phyloP scores from a whole-genome alignment of 768 basidiomycete species.

The Infundibulicybe gibba region DNA sequence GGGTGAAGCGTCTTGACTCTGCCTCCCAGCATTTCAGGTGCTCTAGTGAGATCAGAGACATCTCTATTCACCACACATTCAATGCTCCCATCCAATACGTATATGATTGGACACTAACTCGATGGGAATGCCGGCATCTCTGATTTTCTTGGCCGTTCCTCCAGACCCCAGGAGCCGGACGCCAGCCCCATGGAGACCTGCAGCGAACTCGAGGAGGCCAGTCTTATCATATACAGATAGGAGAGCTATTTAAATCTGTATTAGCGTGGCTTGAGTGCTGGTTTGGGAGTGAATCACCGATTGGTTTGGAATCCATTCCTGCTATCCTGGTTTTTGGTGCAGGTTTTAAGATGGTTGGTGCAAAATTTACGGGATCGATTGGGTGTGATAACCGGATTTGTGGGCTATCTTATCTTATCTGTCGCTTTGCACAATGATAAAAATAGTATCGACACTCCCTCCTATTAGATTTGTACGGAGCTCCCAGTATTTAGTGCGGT shows the following conservation, averaged over 20 bases:
- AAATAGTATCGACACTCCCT: too few relatives aligned
- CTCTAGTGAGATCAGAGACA: constrained; percentile 95
- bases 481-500: too few relatives aligned
- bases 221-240: constrained; percentile 97
- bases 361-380: too few relatives aligned
- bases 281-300: too few relatives aligned
- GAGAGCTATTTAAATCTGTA: constrained; percentile 49
- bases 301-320: too few relatives aligned
- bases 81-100: background rate
- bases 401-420: too few relatives aligned
- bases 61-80: constrained; percentile 51
- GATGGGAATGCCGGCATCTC: constrained; percentile 88
- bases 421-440: too few relatives aligned
- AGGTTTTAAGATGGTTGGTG: too few relatives aligned
- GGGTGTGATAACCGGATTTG: too few relatives aligned
- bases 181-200: constrained; percentile 76
- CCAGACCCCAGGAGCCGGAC: constrained; percentile 92
- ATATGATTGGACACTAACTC: constrained; percentile 54
- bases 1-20: constrained; percentile 98
- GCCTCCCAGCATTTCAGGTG: constrained; percentile 98
- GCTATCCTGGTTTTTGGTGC: too few relatives aligned
- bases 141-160: constrained; percentile 96
- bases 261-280: too few relatives aligned
- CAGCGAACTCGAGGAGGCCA: constrained; percentile 83
- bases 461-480: too few relatives aligned